Conservation (phyloP, 768 basidiomycete species). For the Trametes meyenii region DNA sequence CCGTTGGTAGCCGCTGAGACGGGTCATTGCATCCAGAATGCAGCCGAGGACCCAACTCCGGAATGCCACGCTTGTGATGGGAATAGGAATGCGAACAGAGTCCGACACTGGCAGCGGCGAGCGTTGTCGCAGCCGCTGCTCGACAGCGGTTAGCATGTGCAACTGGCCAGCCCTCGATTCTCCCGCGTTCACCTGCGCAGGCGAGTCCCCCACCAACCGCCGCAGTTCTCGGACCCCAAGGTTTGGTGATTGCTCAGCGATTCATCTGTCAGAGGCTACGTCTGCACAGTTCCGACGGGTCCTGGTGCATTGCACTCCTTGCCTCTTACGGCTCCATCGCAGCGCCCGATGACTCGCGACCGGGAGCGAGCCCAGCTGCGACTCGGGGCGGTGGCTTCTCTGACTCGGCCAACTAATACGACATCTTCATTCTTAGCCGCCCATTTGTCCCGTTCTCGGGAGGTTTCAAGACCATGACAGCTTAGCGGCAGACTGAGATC, state of each 20-base stretch:
- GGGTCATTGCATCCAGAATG: background rate
- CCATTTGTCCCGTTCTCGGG: slow-evolving; percentile 10
- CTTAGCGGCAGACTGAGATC: slow-evolving; percentile 12
- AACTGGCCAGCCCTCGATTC: background rate
- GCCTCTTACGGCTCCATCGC: background rate
- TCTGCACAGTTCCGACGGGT: slow-evolving; percentile 15
- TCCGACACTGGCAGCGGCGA: background rate
- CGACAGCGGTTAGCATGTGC: background rate
- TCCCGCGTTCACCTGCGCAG: slow-evolving; percentile 12
- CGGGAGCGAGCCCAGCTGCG: background rate
- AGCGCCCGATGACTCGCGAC: slow-evolving; percentile 14
- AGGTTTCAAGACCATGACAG: slow-evolving; percentile 12
- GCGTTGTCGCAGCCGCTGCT: slow-evolving; percentile 9
- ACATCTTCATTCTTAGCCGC: slow-evolving; percentile 9
- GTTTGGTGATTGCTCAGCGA: slow-evolving; percentile 20
- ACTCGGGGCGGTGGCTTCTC: slow-evolving; percentile 15
- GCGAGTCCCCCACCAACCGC: slow-evolving; percentile 1
- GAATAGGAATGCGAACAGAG: background rate
- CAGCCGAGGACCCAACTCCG: background rate
- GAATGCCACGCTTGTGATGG: background rate
- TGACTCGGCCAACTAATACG: slow-evolving; percentile 21
- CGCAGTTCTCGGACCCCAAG: slow-evolving; percentile 20
- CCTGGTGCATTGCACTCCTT: slow-evolving; percentile 11
- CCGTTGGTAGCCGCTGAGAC: background rate
- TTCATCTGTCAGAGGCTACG: slow-evolving; percentile 15